Evolutionary conservation across 1,284 basidiomycete species (phyloP), one percentile per base, ranked within the genome.

Genomic region (Trichosporon inkin): DNA sequence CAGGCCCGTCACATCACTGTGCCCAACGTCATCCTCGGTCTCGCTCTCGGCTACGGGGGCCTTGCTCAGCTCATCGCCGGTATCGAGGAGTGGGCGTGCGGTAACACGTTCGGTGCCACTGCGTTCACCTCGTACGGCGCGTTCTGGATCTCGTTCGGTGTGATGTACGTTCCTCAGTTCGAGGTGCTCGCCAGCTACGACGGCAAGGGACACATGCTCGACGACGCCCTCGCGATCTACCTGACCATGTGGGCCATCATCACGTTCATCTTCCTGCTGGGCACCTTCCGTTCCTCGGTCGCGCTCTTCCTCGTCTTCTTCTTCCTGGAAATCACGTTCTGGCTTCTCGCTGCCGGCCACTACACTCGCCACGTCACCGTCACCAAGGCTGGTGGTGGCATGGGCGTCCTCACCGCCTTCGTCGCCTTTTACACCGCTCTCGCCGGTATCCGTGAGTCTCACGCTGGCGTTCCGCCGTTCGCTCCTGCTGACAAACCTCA

Each of bases 61-160:
- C 83, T 94, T 20, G 84, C 84, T 8, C 94, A 84, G 70, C 63
- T 84, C 56, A 75, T 84, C 20, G 82, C 82, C 2, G 82, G 83
- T 52, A 80, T 83, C 71, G 81, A 82, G 78, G 82, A 83, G 72
- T 92, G 91, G 74, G 87, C 88, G 1, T 81, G 83, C 41, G 89
- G 88, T 10, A 83, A 83, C 76, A 84, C 82, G 2, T 84, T 84
- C 62, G 82, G 80, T 66, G 57, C 79, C 16, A 80, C 83, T 82
- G 92, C 90, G 0, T 92, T 92, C 81, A 81, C 86, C 0, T 86
- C 86, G 1, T 93, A 89, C 68, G 90, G 89, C 59, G 86, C 85
- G 1, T 62, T 89, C 88, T 19, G 80, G 81, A 37, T 83, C 82
- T 67, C 67, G 2, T 76, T 73, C 58, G 70, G 62, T 19, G 62